phyloP scores from a whole-genome alignment of 2,329 filamentous ascomycete species.

The Alternaria arborescens region DNA sequence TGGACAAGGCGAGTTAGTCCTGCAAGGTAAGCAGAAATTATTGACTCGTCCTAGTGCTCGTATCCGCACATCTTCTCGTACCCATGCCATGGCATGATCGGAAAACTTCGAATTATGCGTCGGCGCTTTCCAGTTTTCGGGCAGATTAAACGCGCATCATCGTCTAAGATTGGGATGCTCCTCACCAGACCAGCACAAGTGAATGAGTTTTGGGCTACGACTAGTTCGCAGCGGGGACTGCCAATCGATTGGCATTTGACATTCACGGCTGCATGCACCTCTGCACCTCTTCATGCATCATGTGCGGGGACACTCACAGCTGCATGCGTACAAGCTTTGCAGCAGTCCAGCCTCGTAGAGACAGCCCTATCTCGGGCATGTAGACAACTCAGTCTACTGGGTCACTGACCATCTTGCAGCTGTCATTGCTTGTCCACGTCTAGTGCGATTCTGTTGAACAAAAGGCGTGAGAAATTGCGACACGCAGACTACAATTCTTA shows the following conservation, averaged over 20 bases:
- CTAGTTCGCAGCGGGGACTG: conserved; percentile 4
- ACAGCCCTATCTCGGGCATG: neutral
- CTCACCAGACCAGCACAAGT: neutral
- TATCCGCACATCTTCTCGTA: conserved; percentile 19
- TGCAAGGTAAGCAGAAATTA: conserved; percentile 27
- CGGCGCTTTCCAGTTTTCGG: conserved; percentile 1
- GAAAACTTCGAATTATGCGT: conserved; percentile 1
- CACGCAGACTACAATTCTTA: neutral
- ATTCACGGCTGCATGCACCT: neutral
- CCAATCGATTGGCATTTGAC: neutral
- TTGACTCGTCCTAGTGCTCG: conserved; percentile 26
- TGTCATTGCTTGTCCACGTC: neutral
- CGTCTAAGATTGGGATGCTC: neutral
- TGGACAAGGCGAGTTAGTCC: conserved; percentile 13
- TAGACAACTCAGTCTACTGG: neutral
- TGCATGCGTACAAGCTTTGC: neutral
- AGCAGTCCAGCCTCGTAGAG: neutral
- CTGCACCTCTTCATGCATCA: conserved; percentile 4
- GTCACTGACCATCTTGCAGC: neutral
- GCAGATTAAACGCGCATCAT: neutral
- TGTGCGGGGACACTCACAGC: neutral
- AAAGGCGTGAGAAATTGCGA: neutral
- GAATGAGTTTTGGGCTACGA: neutral
- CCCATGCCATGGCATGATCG: conserved; percentile 1
- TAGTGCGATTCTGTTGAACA: neutral